Base-by-base conservation (phyloP, 192 early-diverging fungal genomes). In the Podila minutissima region DNA sequence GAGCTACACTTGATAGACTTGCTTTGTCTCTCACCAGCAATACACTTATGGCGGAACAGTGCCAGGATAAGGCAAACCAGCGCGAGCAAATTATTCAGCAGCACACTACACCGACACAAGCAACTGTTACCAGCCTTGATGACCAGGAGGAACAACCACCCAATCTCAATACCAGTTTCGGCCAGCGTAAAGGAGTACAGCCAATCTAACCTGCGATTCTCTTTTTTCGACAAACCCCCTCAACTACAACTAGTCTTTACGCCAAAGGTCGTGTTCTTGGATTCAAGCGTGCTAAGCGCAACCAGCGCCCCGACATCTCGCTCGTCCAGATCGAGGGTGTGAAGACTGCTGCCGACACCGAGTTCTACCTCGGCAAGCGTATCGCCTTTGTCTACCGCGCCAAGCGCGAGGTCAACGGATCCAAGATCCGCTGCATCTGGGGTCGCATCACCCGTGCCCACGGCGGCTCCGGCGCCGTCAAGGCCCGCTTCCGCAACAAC, bases 311-410 rank as follows among this genome's bases (percentile, higher is more conserved):
- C 83, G 91, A 95, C 91, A 95, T 94, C 72, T 91, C 95, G 64
- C 92, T 99, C 67, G 85, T 98, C 82, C 91, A 96, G 87, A 90
- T 99, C 66, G 98, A 99, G 86, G 94, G 94, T 87, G 96, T 97
- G 65, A 82, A 89, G 83, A 95, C 94, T 74, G 89, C 92, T 89
- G 88, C 94, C 83, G 96, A 98, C 75, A 91, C 97, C 77, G 86
- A 89, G 66, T 99, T 97, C 91, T 99, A 99, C 92, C 93, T 95
- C 71, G 98, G 98, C 76, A 99, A 98, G 93, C 95, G 95, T 84
- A 90, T 99, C 75, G 97, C 97, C 66, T 98, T 95, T 87, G 94
- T 98, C 81, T 99, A 98, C 95, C 93, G 93, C 71, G 96, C 96
- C 67, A 91, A 96, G 86, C 88, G 93, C 64, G 89, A 86, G 82